Base-by-base conservation (phyloP, 306 rosid species). In the Glycine soja region DNA sequence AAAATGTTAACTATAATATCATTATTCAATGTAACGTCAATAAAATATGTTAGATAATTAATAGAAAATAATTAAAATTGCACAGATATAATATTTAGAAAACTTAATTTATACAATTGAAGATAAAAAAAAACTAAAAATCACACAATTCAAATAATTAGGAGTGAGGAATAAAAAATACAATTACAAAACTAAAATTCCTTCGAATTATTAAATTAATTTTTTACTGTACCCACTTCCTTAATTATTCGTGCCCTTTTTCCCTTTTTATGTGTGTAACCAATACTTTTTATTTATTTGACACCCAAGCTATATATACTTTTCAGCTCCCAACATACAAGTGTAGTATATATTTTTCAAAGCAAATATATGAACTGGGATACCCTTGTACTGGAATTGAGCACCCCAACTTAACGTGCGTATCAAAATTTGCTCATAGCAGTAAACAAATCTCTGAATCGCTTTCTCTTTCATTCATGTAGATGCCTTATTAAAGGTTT, bases 381-480 rank as follows among this genome's bases (percentile, higher is more conserved):
- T 68, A 38, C 74, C 77, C 71, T 51, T 62, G 10, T 59, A 19
- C 30, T 76, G 66, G 51, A 76, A 76, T 34, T 59, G 62, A 34
- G 19, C 62, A 54, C 47, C 47, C 36, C 14, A 53, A 64, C 3
- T 36, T 36, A 36, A 36, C 40, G 40, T 32, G 62, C 63, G 1
- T 14, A 34, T 71, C 40, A 68, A 67, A 74, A 7, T 6, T 47
- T 68, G 56, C 19, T 47, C 50, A 19, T 61, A 72, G 13, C 53
- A 30, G 51, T 24, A 53, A 76, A 64, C 66, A 40, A 63, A 13
- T 10, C 48, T 10, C 69, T 46, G 0, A 74, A 82, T 76, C 69
- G 62, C 86, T 83, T 83, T 77, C 78, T 45, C 82, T 71, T 78
- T 77, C 81, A 52, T 83, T 81, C 82, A 67, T 40, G 43, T 58